phyloP scores from a whole-genome alignment of 768 basidiomycete species.

The Psilocybe cyanescens region DNA sequence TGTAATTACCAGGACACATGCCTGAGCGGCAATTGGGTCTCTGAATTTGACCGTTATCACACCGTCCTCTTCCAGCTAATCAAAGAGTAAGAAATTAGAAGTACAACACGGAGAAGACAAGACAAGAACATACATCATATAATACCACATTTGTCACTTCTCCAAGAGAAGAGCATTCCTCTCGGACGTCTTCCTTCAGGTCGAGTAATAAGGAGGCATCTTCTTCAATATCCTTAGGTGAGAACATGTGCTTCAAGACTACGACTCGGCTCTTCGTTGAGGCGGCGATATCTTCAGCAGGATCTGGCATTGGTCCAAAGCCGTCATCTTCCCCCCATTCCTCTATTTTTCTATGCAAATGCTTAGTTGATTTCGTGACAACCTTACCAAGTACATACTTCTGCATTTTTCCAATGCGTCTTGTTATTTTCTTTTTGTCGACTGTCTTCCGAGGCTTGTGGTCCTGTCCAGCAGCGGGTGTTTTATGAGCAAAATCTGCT shows the following conservation, averaged over 20 bases:
- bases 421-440: slow-evolving; percentile 79
- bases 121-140: slow-evolving; percentile 77
- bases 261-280: slow-evolving; percentile 76
- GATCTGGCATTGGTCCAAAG: slow-evolving; percentile 73
- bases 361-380: background rate
- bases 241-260: slow-evolving; percentile 96
- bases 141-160: slow-evolving; percentile 95
- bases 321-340: slow-evolving; percentile 97
- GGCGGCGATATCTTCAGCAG: slow-evolving; percentile 50
- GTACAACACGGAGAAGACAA: background rate
- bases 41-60: slow-evolving; percentile 97
- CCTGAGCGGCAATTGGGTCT: slow-evolving; percentile 90
- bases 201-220: slow-evolving; percentile 87
- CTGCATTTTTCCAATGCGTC: slow-evolving; percentile 84
- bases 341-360: slow-evolving; percentile 70
- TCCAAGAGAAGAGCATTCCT: slow-evolving; percentile 87
- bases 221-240: slow-evolving; percentile 80
- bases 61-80: slow-evolving; percentile 88
- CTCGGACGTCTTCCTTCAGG: slow-evolving; percentile 94
- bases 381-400: slow-evolving; percentile 48
- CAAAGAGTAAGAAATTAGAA: slow-evolving; percentile 11
- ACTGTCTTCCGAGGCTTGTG: slow-evolving; percentile 63
- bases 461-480: slow-evolving; percentile 39
- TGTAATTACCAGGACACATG: slow-evolving; percentile 73
- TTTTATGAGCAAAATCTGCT: slow-evolving; percentile 82